Evolutionary conservation across 257 asterid species (phyloP).

Genomic region (Solanum virginianum): DNA sequence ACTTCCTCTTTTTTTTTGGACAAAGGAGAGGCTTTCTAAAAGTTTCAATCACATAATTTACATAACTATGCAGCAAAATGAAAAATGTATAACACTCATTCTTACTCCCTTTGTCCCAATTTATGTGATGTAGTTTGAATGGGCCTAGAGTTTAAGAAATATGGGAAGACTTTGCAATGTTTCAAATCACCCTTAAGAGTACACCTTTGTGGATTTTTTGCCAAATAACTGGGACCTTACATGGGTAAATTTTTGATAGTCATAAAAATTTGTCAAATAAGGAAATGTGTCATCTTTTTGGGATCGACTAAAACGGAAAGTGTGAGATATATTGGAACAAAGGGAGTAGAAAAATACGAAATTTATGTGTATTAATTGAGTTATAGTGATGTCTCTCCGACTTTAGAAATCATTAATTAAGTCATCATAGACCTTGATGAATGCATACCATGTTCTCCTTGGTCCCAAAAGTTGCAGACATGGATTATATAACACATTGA

Average conservation of each 20-base stretch:
- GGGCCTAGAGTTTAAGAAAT: background rate
- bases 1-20: background rate
- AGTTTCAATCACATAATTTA: background rate
- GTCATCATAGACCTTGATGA: slow-evolving; percentile 1
- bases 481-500: slow-evolving; percentile 5
- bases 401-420: background rate
- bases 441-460: slow-evolving; percentile 14
- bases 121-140: background rate
- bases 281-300: background rate
- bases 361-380: background rate
- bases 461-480: slow-evolving; percentile 3
- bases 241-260: background rate
- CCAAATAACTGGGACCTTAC: background rate
- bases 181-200: background rate
- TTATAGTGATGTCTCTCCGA: background rate
- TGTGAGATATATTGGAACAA: background rate
- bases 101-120: background rate
- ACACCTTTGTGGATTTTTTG: background rate
- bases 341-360: background rate
- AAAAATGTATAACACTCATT: background rate
- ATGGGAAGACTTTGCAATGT: background rate
- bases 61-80: background rate
- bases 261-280: background rate
- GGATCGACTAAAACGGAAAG: background rate
- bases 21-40: background rate